Evolutionary conservation across 352 stramenopile species (phyloP).

Genomic region (Globisporangium barbulae): DNA sequence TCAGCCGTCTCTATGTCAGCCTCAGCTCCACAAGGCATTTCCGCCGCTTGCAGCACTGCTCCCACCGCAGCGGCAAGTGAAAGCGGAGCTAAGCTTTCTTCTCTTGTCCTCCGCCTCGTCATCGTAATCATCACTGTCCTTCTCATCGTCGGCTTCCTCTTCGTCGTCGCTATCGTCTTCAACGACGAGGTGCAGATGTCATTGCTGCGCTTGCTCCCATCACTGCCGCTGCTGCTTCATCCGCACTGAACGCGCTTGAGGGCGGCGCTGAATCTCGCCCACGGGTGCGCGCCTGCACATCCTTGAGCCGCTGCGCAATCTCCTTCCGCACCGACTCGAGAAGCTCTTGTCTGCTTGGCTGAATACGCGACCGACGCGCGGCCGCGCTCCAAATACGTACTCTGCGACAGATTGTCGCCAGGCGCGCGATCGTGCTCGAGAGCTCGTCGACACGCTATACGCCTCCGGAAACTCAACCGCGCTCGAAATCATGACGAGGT

Average conservation of each 20-base stretch:
- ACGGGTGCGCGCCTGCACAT: constrained; percentile 37
- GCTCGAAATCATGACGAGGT: constrained; percentile 58
- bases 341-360: constrained; percentile 43
- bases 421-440: constrained; percentile 26
- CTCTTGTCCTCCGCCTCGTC: background rate
- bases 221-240: background rate
- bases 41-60: background rate
- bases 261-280: constrained; percentile 52
- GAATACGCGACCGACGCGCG: constrained; percentile 51
- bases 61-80: background rate
- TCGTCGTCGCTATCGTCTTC: constrained; percentile 1
- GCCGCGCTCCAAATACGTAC: constrained; percentile 37
- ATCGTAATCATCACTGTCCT: background rate
- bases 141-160: background rate
- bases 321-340: constrained; percentile 41
- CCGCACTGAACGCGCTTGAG: constrained; percentile 15
- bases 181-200: background rate
- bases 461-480: constrained; percentile 55
- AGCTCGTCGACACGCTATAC: constrained; percentile 55
- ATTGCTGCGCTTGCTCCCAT: constrained; percentile 5
- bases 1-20: constrained; percentile 15
- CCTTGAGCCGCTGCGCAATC: constrained; percentile 42
- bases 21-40: background rate
- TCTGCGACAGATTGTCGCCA: constrained; percentile 29
- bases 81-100: background rate